Base-by-base conservation (phyloP, 257 asterid genomes). In the Solanum dulcamara region DNA sequence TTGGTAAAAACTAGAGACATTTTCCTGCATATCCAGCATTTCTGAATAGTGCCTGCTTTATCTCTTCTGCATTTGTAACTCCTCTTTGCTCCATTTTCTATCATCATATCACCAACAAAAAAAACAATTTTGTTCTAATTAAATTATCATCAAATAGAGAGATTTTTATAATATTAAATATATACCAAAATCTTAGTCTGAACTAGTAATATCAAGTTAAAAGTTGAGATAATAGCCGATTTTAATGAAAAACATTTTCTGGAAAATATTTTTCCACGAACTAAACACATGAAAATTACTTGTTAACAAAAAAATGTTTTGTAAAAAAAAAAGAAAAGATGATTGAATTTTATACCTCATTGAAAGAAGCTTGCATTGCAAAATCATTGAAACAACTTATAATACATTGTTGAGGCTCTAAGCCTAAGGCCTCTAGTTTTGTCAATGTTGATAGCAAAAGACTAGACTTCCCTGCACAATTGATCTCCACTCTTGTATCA, bases 351-450 rank as follows among this genome's bases (percentile, higher is more conserved):
- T 62, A 83, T 83, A 83, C 93, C 93, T 81, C 79, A 1, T 86
- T 89, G 89, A 94, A 94, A 81, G 98, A 92, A 85, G 98, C 98
- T 72, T 94, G 94, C 62, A 93, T 84, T 50, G 91, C 46, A 80
- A 94, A 93, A 75, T 93, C 97, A 86, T 88, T 90, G 40, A 94
- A 94, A 86, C 97, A 92, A 86, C 97, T 94, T 38, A 92, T 87
- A 57, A 92, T 97, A 84, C 97, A 92, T 6, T 94, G 97, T 5
- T 94, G 88, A 81, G 92, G 90, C 80, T 94, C 97, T 0, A 93
- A 88, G 81, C 97, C 97, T 30, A 92, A 84, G 51, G 93, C 90
- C 46, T 94, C 98, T 3, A 93, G 83, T 38, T 94, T 90, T 28
- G 92, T 91, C 89, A 93, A 89, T 14, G 97, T 94, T 68, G 98